Base-by-base conservation (phyloP, 2,329 filamentous ascomycete genomes). In the Dothiorella sarmentorum region DNA sequence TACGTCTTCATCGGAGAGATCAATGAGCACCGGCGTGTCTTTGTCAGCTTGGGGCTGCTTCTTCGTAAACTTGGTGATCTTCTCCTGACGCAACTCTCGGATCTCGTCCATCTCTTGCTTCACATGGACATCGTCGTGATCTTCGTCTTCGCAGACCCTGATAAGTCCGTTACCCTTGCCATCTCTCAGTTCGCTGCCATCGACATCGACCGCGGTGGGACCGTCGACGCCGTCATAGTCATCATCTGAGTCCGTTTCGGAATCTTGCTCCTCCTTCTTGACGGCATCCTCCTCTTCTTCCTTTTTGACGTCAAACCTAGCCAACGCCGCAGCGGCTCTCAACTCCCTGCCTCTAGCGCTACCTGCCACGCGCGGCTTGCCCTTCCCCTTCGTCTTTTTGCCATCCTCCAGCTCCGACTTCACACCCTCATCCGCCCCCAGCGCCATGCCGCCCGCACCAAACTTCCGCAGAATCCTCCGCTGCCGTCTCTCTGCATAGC, bases 291-390 rank as follows among this genome's bases (percentile, higher is more conserved):
- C 73, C 17, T 76, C 71, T 10, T 76, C 81, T 44, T 81, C 74
- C 59, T 75, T 72, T 72, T 77, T 76, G 7, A 68, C 72, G 11
- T 84, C 87, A 60, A 93, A 90, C 11, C 90, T 79, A 13, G 88
- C 88, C 64, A 93, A 70, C 1, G 90, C 90, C 2, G 90, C 90
- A 5, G 88, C 88, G 2, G 89, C 90, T 58, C 90, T 78, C 10
- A 94, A 75, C 52, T 93, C 90, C 61, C 90, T 79, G 0, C 90
- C 90, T 60, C 90, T 77, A 47, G 85, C 86, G 68, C 89, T 92
- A 9, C 82, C 82, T 4, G 90, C 90, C 10, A 93, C 88, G 45
- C 87, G 81, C 0, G 90, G 90, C 65, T 88, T 89, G 4, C 49
- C 49, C 31, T 53, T 53, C 9, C 80, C 83, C 24, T 82, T 79